These are phyloP conservation scores for Diversispora eburnea DNA, from an alignment of 192 early-diverging fungal genomes.

Conservation along the genomic window DNA sequence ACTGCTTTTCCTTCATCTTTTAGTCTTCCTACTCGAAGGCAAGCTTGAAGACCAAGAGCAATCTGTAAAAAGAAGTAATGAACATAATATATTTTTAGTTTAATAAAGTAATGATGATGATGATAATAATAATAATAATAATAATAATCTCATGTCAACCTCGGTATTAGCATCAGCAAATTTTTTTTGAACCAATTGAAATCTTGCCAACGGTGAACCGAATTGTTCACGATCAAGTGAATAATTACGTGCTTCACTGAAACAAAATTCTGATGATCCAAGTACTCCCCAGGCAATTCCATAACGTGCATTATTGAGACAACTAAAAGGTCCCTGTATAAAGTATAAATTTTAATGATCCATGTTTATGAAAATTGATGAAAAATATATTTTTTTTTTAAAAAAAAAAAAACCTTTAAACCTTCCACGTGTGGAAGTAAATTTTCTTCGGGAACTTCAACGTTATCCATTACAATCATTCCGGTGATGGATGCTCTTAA, in stretches of 20 bases:
- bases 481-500: constrained; percentile 92
- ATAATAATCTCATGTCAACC: constrained; percentile 6
- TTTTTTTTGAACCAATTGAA: constrained; percentile 97
- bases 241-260: constrained; percentile 86
- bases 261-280: constrained; percentile 91
- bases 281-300: constrained; percentile 97
- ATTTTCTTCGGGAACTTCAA: constrained; percentile 87
- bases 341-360: background rate
- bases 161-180: constrained; percentile 92
- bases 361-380: background rate
- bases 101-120: background rate
- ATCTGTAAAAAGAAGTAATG: constrained; percentile 44
- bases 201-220: constrained; percentile 82
- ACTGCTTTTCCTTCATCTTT: constrained; percentile 84
- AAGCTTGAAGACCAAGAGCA: constrained; percentile 81
- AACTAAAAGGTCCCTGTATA: constrained; percentile 83
- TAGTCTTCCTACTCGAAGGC: constrained; percentile 86
- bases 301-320: constrained; percentile 95
- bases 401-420: constrained; percentile 52
- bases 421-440: constrained; percentile 88
- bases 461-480: constrained; percentile 99
- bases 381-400: background rate
- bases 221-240: constrained; percentile 90
- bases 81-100: background rate
- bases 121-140: too few species aligned